Conservation (phyloP, 129 eudicot species). For the Saposhnikovia divaricata region DNA sequence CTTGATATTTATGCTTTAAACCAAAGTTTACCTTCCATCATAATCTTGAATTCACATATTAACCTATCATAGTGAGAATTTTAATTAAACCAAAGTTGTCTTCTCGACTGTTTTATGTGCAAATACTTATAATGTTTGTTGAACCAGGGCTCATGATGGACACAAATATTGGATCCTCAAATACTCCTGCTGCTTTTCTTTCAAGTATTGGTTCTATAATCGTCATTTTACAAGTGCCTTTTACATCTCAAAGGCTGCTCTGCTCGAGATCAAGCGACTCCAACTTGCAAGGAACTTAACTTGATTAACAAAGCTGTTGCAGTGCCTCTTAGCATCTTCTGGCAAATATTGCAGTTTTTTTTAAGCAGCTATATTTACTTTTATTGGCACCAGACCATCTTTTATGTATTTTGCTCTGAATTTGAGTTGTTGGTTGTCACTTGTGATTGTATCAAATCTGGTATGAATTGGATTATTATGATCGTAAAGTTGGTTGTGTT, state of each 20-base stretch:
- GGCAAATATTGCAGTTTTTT: conserved; percentile 78
- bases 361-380: conserved; percentile 68
- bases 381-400: no score
- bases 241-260: conserved; percentile 81
- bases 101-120: conserved; percentile 70
- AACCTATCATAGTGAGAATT: neutral
- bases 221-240: conserved; percentile 73
- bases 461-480: no score
- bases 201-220: conserved; percentile 57
- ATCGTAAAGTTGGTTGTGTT: no score
- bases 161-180: conserved; percentile 48
- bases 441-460: no score
- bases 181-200: conserved; percentile 67
- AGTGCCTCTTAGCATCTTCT: conserved; percentile 52
- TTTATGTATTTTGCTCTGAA: no score
- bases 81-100: conserved; percentile 24
- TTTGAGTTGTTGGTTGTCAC: no score
- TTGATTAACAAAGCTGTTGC: conserved; percentile 38
- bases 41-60: neutral
- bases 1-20: neutral
- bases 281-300: conserved; percentile 42
- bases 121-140: conserved; percentile 69
- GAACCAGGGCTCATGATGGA: conserved; percentile 87
- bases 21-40: neutral
- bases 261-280: conserved; percentile 56